Conservation (phyloP, 2,329 filamentous ascomycete genomes). For the Sporothrix humicola region DNA sequence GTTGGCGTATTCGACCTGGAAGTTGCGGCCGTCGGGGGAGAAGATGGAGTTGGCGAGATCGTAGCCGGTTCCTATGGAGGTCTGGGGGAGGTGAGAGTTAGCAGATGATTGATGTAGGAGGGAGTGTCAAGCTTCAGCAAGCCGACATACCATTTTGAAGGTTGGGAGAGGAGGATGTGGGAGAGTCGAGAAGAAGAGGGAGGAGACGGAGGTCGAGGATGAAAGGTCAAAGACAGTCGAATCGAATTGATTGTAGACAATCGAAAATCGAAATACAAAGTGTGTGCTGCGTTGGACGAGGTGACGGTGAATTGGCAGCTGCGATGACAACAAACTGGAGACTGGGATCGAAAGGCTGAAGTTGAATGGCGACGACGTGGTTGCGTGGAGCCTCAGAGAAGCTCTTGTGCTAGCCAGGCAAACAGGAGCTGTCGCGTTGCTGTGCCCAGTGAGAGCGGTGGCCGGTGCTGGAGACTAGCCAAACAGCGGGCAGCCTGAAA, state of each 20-base stretch:
- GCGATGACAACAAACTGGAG: background rate
- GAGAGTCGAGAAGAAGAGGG: background rate
- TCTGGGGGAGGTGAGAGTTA: slow-evolving; percentile 60
- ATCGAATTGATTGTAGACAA: background rate
- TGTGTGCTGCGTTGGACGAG: background rate
- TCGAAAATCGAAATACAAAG: background rate
- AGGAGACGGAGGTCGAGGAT: background rate
- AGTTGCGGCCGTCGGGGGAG: slow-evolving; percentile 97
- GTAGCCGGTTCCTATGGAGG: slow-evolving; percentile 99
- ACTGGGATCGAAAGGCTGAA: background rate
- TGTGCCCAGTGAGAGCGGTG: slow-evolving; percentile 1
- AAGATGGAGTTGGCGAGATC: slow-evolving; percentile 99
- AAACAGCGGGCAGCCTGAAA: background rate
- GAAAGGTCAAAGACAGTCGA: background rate
- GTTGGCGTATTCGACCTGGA: slow-evolving; percentile 98
- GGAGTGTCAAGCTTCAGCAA: background rate
- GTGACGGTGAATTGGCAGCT: slow-evolving; percentile 3
- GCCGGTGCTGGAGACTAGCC: slow-evolving; percentile 2
- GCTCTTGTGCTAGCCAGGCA: slow-evolving; percentile 25
- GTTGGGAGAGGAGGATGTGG: background rate
- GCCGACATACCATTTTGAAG: slow-evolving; percentile 16
- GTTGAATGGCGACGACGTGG: slow-evolving; percentile 9
- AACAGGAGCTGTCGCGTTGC: slow-evolving; percentile 30
- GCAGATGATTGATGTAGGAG: no score
- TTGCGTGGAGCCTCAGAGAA: slow-evolving; percentile 3